phyloP scores from a whole-genome alignment of 306 rosid species.

The Malus orientalis region DNA sequence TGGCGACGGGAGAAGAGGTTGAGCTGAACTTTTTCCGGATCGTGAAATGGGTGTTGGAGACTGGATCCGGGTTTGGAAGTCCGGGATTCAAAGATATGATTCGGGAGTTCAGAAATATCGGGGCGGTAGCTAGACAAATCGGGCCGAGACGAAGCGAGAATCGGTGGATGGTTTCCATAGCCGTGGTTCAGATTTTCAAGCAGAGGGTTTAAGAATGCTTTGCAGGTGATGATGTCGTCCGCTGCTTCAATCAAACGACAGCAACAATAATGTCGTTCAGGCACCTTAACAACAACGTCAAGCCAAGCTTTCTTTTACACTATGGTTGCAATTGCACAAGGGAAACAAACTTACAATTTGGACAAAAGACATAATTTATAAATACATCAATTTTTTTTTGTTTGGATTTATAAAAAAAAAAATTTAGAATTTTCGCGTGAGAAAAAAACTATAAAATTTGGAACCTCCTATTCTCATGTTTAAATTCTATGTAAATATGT shows the following conservation, averaged over 20 bases:
- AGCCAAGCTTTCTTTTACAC: background rate
- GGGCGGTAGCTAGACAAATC: background rate
- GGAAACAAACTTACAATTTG: too few species aligned
- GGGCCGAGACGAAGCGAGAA: slow-evolving; percentile 35
- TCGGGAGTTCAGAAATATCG: slow-evolving; percentile 12
- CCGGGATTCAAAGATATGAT: background rate
- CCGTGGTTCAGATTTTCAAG: background rate
- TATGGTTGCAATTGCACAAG: too few species aligned
- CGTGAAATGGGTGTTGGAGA: background rate
- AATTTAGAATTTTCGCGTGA: too few species aligned
- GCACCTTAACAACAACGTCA: background rate
- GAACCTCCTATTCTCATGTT: too few species aligned
- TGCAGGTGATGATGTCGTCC: background rate
- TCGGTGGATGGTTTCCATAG: slow-evolving; percentile 50
- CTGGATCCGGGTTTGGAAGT: slow-evolving; percentile 3
- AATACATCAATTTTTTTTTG: too few species aligned
- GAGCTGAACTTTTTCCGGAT: slow-evolving; percentile 19
- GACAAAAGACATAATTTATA: too few species aligned
- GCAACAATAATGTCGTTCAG: background rate
- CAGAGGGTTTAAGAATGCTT: background rate
- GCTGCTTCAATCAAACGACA: background rate
- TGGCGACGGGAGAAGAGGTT: slow-evolving; percentile 27
- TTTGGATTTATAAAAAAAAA: too few species aligned
- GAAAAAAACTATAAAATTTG: too few species aligned
- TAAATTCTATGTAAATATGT: too few species aligned